phyloP scores from a whole-genome alignment of 2,329 filamentous ascomycete species.

The Fusarium sp. region DNA sequence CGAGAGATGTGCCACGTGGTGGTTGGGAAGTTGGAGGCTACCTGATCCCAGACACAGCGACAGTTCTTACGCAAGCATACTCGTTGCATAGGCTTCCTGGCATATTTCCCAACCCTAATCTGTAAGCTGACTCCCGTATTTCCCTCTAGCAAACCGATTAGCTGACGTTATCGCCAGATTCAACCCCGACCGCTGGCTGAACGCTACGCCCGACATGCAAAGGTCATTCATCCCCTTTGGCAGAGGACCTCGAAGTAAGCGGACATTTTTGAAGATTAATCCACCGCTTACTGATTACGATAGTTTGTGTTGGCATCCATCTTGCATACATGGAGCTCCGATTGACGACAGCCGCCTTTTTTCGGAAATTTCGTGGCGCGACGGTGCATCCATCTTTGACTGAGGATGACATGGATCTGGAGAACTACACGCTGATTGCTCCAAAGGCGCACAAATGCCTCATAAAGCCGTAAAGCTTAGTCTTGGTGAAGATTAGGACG shows the following conservation, averaged over 20 bases:
- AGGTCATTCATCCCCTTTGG: not conserved
- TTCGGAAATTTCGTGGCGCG: not conserved
- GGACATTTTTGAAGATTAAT: not conserved
- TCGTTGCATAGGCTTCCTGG: not conserved
- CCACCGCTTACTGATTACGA: not conserved
- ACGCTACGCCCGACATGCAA: not conserved
- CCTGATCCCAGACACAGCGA: not conserved
- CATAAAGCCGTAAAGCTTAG: not conserved
- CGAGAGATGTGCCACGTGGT: not conserved
- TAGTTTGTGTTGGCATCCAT: not conserved
- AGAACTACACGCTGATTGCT: slow-evolving; percentile 2
- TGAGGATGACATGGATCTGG: not conserved
- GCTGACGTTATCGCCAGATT: not conserved
- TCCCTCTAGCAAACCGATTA: not conserved
- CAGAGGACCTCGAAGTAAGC: not conserved
- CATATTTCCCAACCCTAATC: not conserved
- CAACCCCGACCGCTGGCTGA: slow-evolving; percentile 3
- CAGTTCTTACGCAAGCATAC: slow-evolving; percentile 7
- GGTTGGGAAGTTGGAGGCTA: slow-evolving; percentile 3
- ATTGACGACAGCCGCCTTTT: not conserved
- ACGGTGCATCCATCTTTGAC: not conserved
- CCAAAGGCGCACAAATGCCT: slow-evolving; percentile 4
- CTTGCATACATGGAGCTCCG: slow-evolving; percentile 10
- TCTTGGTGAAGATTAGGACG: not conserved
- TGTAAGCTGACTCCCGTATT: not conserved